Base-by-base conservation (phyloP, 345 rosid species). In the Orychophragmus violaceus region DNA sequence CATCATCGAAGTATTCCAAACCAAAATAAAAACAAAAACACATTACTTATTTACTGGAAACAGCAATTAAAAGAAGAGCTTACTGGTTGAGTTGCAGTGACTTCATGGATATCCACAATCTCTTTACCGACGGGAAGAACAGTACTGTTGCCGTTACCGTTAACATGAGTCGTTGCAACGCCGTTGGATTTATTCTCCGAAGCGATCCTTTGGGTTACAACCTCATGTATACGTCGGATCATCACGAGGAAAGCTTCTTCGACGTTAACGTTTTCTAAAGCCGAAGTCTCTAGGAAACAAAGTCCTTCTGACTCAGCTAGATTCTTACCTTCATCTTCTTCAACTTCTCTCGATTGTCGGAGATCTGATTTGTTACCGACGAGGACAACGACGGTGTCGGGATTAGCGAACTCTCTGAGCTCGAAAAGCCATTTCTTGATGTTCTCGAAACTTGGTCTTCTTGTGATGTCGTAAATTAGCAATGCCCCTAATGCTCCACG, bases 401-500 rank as follows among this genome's bases (percentile, higher is more conserved):
- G 76, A 14, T 69, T 77, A 0, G 90, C 82, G 14, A 77, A 85
- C 8, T 84, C 87, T 64, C 85, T 63, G 12, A 91, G 87, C 82
- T 89, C 96, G 3, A 23, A 57, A 42, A 91, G 79, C 98, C 98
- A 91, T 83, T 85, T 87, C 74, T 79, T 81, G 62, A 82, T 83
- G 39, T 80, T 84, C 0, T 64, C 68, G 5, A 87, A 91, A 1
- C 95, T 91, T 44, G 76, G 51, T 63, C 87, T 67, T 11, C 96
- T 60, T 1, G 90, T 85, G 53, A 88, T 85, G 80, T 89, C 96
- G 55, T 91, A 91, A 0, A 87, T 92, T 0, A 91, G 82, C 8
- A 89, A 49, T 2, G 98, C 98, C 0, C 98, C 95, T 2, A 91
- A 70, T 2, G 98, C 98, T 68, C 98, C 98, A 0, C 98, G 81